Conservation (phyloP, 202 grass and related monocot genomes). For the Musa balbisiana region DNA sequence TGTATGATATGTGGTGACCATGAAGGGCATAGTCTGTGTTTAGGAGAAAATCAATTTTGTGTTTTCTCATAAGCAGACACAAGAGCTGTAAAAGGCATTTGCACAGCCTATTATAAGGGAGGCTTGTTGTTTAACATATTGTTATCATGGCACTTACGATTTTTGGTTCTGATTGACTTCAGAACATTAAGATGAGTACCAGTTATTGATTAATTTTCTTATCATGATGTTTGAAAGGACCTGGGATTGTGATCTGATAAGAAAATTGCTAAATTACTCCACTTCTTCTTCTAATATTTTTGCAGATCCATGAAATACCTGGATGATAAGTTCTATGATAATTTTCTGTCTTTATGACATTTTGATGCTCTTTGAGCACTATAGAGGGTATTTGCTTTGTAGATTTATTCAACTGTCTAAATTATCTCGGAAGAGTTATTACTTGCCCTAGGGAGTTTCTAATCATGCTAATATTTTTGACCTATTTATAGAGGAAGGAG, state of each 20-base stretch:
- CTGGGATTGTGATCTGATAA: neutral
- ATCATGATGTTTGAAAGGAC: neutral
- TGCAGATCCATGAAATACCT: neutral
- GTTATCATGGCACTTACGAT: neutral
- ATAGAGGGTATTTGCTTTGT: neutral
- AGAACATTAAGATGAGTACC: neutral
- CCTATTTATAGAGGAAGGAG: slow-evolving; percentile 55
- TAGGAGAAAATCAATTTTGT: too few relatives aligned
- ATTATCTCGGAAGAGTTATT: neutral
- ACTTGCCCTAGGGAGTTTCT: neutral
- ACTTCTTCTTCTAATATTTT: too few relatives aligned
- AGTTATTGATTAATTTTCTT: neutral
- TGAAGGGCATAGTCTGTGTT: too few relatives aligned
- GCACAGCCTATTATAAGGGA: too few relatives aligned
- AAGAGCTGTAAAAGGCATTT: too few relatives aligned
- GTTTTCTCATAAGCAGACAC: too few relatives aligned
- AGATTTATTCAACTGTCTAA: neutral
- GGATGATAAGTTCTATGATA: neutral
- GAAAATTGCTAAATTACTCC: too few relatives aligned
- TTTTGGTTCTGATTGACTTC: neutral
- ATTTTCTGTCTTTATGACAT: neutral
- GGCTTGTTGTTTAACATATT: too few relatives aligned
- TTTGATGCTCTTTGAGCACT: neutral
- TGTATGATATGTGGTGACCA: too few relatives aligned
- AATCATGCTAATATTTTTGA: neutral